Conservation (phyloP, 305 asterid genomes). For the Salvia sclarea region DNA sequence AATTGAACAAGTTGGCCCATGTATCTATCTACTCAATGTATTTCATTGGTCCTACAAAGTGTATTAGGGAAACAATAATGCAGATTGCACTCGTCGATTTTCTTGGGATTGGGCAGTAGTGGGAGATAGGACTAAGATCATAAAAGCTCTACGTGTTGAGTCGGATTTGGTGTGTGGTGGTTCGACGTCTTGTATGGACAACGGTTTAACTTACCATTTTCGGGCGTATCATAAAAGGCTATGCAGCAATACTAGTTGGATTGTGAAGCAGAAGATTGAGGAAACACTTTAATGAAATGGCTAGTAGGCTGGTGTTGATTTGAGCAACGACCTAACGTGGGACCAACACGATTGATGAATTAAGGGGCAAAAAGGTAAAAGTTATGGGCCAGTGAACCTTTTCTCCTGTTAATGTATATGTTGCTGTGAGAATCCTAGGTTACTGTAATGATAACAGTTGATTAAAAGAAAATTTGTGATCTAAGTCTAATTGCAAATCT, state of each 20-base stretch:
- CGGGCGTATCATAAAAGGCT: constrained; percentile 18
- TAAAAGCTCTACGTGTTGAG: not conserved
- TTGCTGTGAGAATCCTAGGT: constrained; percentile 33
- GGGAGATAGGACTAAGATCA: not conserved
- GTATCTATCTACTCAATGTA: constrained; percentile 27
- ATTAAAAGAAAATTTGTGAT: too few relatives aligned
- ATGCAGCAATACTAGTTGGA: constrained; percentile 24
- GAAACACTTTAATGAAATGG: not conserved
- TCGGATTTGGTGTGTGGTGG: not conserved
- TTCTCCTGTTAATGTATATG: not conserved
- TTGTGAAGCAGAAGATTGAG: not conserved
- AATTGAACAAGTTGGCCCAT: constrained; percentile 33
- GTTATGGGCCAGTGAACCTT: constrained; percentile 4
- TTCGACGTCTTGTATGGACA: not conserved
- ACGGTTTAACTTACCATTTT: not conserved
- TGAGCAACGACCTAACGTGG: constrained; percentile 25
- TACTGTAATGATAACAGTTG: not conserved
- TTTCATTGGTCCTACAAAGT: constrained; percentile 39
- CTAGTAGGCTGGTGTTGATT: constrained; percentile 12
- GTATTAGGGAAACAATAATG: constrained; percentile 23
- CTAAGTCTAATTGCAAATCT: not conserved
- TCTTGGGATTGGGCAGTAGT: constrained; percentile 1
- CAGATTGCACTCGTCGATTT: constrained; percentile 4
- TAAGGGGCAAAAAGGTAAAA: constrained; percentile 7
- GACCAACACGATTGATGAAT: constrained; percentile 25